Evolutionary conservation across 78 protist species (phyloP), one percentile per base, ranked within the genome.

Genomic region (Dictyostelium purpureum): DNA sequence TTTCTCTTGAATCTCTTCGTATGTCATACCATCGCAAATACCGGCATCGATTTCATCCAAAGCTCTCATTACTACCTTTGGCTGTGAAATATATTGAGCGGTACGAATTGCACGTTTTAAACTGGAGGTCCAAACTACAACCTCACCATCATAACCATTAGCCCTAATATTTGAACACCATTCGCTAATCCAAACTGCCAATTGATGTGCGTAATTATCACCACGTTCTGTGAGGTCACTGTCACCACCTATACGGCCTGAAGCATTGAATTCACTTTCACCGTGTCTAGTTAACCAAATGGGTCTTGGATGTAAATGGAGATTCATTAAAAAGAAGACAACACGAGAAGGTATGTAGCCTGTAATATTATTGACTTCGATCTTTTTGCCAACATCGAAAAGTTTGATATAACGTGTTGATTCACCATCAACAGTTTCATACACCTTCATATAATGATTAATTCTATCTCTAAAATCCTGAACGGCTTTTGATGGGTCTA

Each of bases 11-110:
- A 97, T 75, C 37, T 97, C 98, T 18, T 95, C 96, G 75, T 97
- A 96, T 18, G 99, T 98, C 98, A 98, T 38, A 26, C 97, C 98
- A 35, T 98, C 98, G 77, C 98, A 98, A 33, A 79, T 66, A 47
- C 99, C 99, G 2, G 98, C 99, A 52, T 96, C 95, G 59, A 98
- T 95, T 88, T 98, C 98, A 71, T 97, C 98, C 54, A 97, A 91
- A n/a, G 96, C 95, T 12, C 93, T 63, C 83, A 75, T 80, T 63
- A 70, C 80, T 0, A 92, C 95, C 33, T 92, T 92, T 37, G 87
- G 95, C 28, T 81, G 89, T 5, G 80, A 70, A 45, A 92, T 92
- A 42, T 92, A 92, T 54, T 92, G 95, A n/a, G 95, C 90, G 0
- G 95, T 92, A 10, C 81, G 43, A 45, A 92, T 92, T 6, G 98